A percentile compares a stretch with the other conserved stretches of the same genome.
Evolutionary conservation across 2,329 filamentous ascomycete species (phyloP).

Genomic region (Aspergillus fijiensis): DNA sequence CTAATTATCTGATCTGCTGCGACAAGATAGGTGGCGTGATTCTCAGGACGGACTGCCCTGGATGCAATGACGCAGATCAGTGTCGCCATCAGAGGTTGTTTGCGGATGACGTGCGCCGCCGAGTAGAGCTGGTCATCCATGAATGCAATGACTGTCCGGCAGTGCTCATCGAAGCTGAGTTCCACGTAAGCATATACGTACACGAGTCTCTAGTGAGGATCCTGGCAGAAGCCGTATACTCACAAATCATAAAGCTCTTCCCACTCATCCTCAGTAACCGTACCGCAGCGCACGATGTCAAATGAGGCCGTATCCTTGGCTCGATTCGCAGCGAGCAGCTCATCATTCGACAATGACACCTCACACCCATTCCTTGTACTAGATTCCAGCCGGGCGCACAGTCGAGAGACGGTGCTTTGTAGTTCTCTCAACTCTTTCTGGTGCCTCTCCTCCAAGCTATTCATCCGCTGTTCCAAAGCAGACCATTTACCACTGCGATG

Average conservation of each 20-base stretch:
- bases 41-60: background rate
- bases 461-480: too few relatives aligned
- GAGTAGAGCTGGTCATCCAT: constrained; percentile 5
- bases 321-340: background rate
- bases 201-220: too few relatives aligned
- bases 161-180: constrained; percentile 1
- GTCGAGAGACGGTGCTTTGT: too few relatives aligned
- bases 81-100: background rate
- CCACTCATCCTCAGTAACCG: constrained; percentile 3
- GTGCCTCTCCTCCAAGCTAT: too few relatives aligned
- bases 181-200: background rate
- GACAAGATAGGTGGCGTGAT: background rate
- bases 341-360: background rate
- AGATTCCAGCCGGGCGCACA: too few relatives aligned
- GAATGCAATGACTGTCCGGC: constrained; percentile 1
- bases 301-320: background rate
- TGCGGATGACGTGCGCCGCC: background rate
- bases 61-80: constrained; percentile 1
- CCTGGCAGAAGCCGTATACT: background rate
- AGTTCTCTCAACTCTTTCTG: too few relatives aligned
- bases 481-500: too few relatives aligned
- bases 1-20: background rate
- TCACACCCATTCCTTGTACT: too few relatives aligned
- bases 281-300: background rate
- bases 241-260: constrained; percentile 7